Evolutionary conservation across 768 basidiomycete genomes (phyloP), one percentile per base, ranked within the genome.

Genomic region (Boletus pseudopeckii): DNA sequence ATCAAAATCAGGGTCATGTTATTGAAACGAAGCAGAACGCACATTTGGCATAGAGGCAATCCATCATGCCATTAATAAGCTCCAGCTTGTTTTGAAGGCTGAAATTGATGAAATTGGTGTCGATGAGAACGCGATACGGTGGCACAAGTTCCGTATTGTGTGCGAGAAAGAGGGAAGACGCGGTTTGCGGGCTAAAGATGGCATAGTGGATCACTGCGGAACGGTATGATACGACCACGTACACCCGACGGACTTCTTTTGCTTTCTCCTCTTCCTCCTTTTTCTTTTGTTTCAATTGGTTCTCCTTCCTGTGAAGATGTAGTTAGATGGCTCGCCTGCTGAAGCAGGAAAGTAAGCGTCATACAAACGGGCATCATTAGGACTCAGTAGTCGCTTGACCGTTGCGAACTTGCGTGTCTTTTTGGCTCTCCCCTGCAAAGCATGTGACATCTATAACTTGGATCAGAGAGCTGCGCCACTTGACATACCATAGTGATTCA

Each of bases 101-200:
- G 70, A 98, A 96, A 69, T 98, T 98, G 79, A 99, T 99, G 63
- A 99, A 98, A 70, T 99, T 99, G 68, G 97, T 99, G 72, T 99
- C 97, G 55, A 99, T 92, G 37, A 99, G 83, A 26, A 99, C 92
- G 18, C 96, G 85, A 68, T 98, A 99, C 4, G 97, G 97, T 0
- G 97, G 97, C 0, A 92, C 95, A 44, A 99, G 88, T 18, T 97
- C 88, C 20, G 89, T 86, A 70, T 99, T 98, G 71, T 98, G 97
- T 5, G 89, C 85, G 39, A 99, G 78, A 78, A 98, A 98, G 61
- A 98, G 77, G 18, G 94, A 92, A 30, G 93, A 90, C n/a, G 94
- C 85, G 40, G 88, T 79, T 66, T 91, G 88, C 4, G 89, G 83
- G 43, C 93, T 96, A 65, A 17, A 36, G 5, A 26, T 15, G 42